Conservation (phyloP, 768 basidiomycete species). For the Candolleomyces aberdarensis region DNA sequence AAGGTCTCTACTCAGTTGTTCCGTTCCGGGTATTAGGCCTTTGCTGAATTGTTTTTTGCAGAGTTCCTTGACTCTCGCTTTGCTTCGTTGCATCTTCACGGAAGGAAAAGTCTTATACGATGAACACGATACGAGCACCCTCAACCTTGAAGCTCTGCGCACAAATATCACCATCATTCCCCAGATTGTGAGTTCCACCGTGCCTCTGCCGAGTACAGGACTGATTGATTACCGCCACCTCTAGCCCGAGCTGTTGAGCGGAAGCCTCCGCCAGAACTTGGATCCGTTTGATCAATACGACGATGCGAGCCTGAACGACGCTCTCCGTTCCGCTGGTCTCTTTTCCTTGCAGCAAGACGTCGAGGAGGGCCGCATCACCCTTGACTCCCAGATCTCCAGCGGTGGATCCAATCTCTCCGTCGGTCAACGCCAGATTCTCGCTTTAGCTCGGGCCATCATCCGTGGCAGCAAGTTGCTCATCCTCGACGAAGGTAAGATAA, state of each 20-base stretch:
- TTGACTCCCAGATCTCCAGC: slow-evolving; percentile 38
- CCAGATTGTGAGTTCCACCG: slow-evolving; percentile 31
- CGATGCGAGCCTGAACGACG: slow-evolving; percentile 37
- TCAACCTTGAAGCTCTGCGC: slow-evolving; percentile 55
- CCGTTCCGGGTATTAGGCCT: neutral
- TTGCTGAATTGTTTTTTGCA: neutral
- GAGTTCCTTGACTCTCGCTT: slow-evolving; percentile 41
- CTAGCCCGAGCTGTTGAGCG: slow-evolving; percentile 30
- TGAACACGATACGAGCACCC: slow-evolving; percentile 38
- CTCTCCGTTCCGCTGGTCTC: slow-evolving; percentile 34
- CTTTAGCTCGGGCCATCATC: slow-evolving; percentile 55
- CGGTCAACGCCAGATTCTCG: slow-evolving; percentile 68
- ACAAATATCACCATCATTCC: slow-evolving; percentile 57
- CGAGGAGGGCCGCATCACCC: slow-evolving; percentile 45
- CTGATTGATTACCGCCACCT: neutral
- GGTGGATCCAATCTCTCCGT: slow-evolving; percentile 71
- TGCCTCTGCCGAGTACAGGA: neutral
- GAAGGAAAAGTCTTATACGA: slow-evolving; percentile 54
- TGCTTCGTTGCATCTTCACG: slow-evolving; percentile 52
- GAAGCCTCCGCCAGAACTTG: slow-evolving; percentile 52
- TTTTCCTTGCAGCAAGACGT: slow-evolving; percentile 35
- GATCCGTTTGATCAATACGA: slow-evolving; percentile 58
- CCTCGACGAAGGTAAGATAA: slow-evolving; percentile 51
- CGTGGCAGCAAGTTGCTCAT: slow-evolving; percentile 54
- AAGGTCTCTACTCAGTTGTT: slow-evolving; percentile 22